Percentiles rank a stretch among this genome's conserved stretches.
These are phyloP conservation scores for Apophysomyces elegans DNA, from an alignment of 371 early-diverging fungal species.

Conservation along the genomic window DNA sequence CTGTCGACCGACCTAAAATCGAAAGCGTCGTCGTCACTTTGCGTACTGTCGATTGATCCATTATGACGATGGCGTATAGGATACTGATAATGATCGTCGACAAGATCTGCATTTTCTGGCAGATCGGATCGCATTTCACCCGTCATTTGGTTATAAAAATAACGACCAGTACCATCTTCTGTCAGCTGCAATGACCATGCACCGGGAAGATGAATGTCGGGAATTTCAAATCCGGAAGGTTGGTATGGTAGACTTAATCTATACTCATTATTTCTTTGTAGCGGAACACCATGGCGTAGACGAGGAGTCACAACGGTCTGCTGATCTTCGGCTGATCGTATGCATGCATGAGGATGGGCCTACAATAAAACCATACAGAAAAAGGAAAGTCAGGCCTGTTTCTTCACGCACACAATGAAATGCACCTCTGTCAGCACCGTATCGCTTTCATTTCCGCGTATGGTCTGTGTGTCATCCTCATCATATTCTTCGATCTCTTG, in stretches of 20 bases:
- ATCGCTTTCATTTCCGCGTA: slow-evolving; percentile 13
- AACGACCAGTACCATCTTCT: slow-evolving; percentile 51
- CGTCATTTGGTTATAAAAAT: slow-evolving; percentile 49
- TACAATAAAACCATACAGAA: neutral
- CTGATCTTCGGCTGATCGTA: slow-evolving; percentile 12
- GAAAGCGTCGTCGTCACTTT: slow-evolving; percentile 24
- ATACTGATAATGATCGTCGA: slow-evolving; percentile 14
- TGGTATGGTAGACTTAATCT: slow-evolving; percentile 30
- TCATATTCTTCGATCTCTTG: slow-evolving; percentile 50
- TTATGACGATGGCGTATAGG: slow-evolving; percentile 9
- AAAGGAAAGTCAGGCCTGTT: slow-evolving; percentile 8
- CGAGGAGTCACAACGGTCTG: slow-evolving; percentile 5
- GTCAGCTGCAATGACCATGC: slow-evolving; percentile 50
- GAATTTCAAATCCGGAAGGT: slow-evolving; percentile 1
- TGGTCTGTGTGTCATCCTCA: slow-evolving; percentile 14
- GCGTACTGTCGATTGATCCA: slow-evolving; percentile 21
- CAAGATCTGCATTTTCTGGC: slow-evolving; percentile 36
- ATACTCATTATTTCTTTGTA: slow-evolving; percentile 28
- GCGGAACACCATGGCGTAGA: slow-evolving; percentile 23
- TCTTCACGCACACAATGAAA: slow-evolving; percentile 4
- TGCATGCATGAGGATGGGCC: slow-evolving; percentile 11
- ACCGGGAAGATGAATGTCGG: slow-evolving; percentile 31
- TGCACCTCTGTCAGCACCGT: slow-evolving; percentile 10
- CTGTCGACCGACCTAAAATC: slow-evolving; percentile 23
- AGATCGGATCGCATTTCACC: slow-evolving; percentile 52